These are phyloP conservation scores for Triticum dicoccoides DNA, from an alignment of 176 grass and related monocot genomes.

Conservation along the genomic window DNA sequence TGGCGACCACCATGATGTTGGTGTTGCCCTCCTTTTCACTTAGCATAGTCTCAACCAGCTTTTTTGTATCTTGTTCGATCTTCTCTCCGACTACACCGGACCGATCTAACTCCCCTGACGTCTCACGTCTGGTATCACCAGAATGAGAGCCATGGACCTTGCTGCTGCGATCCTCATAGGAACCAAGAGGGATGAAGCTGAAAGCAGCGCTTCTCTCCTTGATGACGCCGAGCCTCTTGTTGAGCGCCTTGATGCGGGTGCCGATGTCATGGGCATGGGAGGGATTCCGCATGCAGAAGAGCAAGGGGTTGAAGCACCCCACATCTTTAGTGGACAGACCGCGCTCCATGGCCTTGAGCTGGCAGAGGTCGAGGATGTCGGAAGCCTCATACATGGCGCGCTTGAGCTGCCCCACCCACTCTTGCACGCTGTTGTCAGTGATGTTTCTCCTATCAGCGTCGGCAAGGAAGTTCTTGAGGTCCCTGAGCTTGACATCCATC, in stretches of 20 bases:
- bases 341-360: neutral
- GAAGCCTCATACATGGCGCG: neutral
- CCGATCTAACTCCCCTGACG: neutral
- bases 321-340: rapidly evolving
- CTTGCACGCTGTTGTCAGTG: neutral
- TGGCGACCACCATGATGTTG: neutral
- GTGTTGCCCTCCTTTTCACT: neutral
- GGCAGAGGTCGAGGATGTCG: constrained; percentile 15
- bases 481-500: neutral
- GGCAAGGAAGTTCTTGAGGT: neutral
- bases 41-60: neutral
- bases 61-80: constrained; percentile 11
- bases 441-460: constrained; percentile 21
- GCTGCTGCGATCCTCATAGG: neutral
- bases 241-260: constrained; percentile 11
- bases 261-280: neutral
- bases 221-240: neutral
- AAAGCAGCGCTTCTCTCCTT: neutral
- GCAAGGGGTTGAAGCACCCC: neutral
- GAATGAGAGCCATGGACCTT: neutral
- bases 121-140: neutral
- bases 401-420: constrained; percentile 16
- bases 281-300: neutral
- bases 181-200: neutral
- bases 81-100: neutral